Percentiles rank a stretch among this genome's conserved stretches.
Evolutionary conservation across 2,329 filamentous ascomycete species (phyloP).

Genomic region (Gnomoniopsis sp.): DNA sequence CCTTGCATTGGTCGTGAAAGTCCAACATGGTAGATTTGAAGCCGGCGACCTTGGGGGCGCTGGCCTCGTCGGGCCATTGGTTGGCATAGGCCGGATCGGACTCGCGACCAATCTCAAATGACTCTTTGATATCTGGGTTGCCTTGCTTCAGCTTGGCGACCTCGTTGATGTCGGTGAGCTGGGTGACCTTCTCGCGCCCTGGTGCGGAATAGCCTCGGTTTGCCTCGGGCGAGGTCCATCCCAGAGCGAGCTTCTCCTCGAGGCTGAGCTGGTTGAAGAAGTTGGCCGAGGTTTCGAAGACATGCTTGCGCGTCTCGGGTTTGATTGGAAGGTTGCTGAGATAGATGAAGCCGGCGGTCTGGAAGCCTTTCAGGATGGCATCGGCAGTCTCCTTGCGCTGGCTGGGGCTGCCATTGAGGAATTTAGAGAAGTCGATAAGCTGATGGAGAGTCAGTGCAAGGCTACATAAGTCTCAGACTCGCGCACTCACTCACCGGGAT

Average conservation of each 20-base stretch:
- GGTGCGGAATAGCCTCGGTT: conserved; percentile 71
- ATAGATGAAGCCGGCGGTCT: conserved; percentile 85
- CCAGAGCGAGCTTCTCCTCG: conserved; percentile 60
- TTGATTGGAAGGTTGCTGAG: conserved; percentile 75
- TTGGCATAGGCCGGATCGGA: conserved; percentile 63
- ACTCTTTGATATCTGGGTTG: conserved; percentile 64
- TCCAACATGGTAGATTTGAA: conserved; percentile 71
- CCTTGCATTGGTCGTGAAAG: conserved; percentile 74
- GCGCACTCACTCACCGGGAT: conserved; percentile 24
- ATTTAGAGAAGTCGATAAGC: conserved; percentile 77
- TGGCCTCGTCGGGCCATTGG: conserved; percentile 63
- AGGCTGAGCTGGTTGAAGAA: conserved; percentile 65
- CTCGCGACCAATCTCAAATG: conserved; percentile 62
- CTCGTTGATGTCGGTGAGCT: conserved; percentile 49
- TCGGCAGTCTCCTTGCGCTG: conserved; percentile 64
- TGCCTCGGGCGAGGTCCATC: conserved; percentile 69
- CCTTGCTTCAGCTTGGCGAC: conserved; percentile 55
- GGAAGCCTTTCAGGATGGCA: conserved; percentile 75
- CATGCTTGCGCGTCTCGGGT: conserved; percentile 50
- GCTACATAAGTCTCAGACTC: background rate
- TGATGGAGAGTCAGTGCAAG: conserved; percentile 28
- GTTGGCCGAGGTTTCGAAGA: conserved; percentile 64
- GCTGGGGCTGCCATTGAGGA: conserved; percentile 59
- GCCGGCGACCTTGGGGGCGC: conserved; percentile 42
- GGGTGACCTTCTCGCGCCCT: conserved; percentile 69